phyloP scores from a whole-genome alignment of 164 flowering plant genomes.

The Buxus sempervirens region DNA sequence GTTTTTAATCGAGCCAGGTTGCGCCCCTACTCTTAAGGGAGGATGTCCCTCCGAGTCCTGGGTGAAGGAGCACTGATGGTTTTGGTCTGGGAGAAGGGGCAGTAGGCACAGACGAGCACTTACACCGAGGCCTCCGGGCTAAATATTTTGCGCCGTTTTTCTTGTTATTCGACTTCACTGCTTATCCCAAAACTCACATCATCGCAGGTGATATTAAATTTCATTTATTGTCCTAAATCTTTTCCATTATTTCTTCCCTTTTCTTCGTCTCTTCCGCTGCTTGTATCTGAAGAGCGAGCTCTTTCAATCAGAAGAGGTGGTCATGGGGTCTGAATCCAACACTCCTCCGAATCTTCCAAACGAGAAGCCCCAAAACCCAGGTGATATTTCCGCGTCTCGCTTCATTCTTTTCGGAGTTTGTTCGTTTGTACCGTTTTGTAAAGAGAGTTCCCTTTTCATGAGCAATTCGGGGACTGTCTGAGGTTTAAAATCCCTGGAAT shows the following conservation, averaged over 20 bases:
- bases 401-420: neutral
- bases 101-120: too few relatives aligned
- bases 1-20: too few relatives aligned
- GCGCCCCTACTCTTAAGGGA: too few relatives aligned
- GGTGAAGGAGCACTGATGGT: too few relatives aligned
- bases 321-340: slow-evolving; percentile 34
- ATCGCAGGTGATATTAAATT: too few relatives aligned
- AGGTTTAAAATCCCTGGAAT: neutral
- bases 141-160: too few relatives aligned
- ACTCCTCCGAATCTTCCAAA: slow-evolving; percentile 21
- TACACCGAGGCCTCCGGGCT: too few relatives aligned
- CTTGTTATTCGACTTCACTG: too few relatives aligned
- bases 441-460: neutral
- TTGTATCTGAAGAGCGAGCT: neutral
- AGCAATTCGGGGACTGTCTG: neutral
- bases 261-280: neutral
- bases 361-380: slow-evolving; percentile 33
- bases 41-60: too few relatives aligned
- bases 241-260: neutral
- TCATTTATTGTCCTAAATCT: neutral
- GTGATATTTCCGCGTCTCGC: slow-evolving; percentile 12
- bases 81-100: too few relatives aligned
- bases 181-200: too few relatives aligned
- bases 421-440: neutral
- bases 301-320: slow-evolving; percentile 10